Evolutionary conservation across 2,329 filamentous ascomycete genomes (phyloP), one percentile per base, ranked within the genome.

Genomic region (Aspergillus sp.): DNA sequence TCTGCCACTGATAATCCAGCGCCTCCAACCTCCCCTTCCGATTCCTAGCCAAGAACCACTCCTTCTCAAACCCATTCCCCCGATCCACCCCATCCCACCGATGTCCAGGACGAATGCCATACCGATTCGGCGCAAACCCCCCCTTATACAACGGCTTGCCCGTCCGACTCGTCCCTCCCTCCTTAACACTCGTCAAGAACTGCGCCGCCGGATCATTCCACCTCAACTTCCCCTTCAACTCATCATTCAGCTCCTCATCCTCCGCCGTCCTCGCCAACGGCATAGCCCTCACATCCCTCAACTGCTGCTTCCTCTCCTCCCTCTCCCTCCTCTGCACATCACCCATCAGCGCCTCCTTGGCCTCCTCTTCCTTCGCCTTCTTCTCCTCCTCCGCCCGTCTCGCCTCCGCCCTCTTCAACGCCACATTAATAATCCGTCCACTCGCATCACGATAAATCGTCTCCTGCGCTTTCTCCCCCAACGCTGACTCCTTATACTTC

Each of bases 1-100:
- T 95, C 81, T 97, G 91, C 95, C 94, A 99, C 32, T 90, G 87
- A 76, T 97, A 98, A 69, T 94, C 88, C 71, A 98, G 76, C 32
- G 89, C 89, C 76, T 91, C 90, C 68, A 90, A 87, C 73, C 92
- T 87, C 70, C 88, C 87, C 67, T 86, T 86, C 67, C 87, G 82
- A 75, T 97, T 97, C 66, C 93, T 81, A 2, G 92, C 91, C 74
- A 90, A 92, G 79, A 98, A 98, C 79, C 93, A 90, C 73, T 97
- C 89, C 63, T 87, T 90, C 80, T 99, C 95, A 74, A 97, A 98
- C 0, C 94, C 94, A 78, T 92, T 99, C 19, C 91, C 84, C 66
- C 95, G 84, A 81, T 99, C 95, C 17, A 99, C 95, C 5, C 96
- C 95, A 81, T 99, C 95, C 95, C 95, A 99, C 65, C 91, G 83